phyloP scores from a whole-genome alignment of 2,329 filamentous ascomycete genomes.

The Ceratocystiopsis sp. region DNA sequence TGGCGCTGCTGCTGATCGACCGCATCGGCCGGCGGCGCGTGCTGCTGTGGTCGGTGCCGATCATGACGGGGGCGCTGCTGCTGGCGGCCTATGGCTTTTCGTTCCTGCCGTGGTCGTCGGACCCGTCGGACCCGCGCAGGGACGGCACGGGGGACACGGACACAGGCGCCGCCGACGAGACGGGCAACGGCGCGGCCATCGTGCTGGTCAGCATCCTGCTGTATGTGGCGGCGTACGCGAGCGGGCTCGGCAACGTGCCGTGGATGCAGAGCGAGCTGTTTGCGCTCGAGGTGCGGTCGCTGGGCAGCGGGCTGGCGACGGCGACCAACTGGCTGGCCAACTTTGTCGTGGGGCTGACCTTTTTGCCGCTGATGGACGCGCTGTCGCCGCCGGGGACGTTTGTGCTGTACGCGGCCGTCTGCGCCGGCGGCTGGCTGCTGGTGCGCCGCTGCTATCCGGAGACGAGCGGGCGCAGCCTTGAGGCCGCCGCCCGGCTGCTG shows the following conservation, averaged over 20 bases:
- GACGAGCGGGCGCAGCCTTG: conserved; percentile 63
- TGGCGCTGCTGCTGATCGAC: conserved; percentile 63
- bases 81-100: conserved; percentile 58
- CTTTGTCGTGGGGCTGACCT: conserved; percentile 71
- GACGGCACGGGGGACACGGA: neutral
- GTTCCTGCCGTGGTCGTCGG: conserved; percentile 25
- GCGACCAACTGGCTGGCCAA: conserved; percentile 80
- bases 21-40: conserved; percentile 63
- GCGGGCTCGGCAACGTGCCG: conserved; percentile 79
- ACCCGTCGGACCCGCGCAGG: neutral
- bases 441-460: conserved; percentile 72
- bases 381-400: conserved; percentile 65
- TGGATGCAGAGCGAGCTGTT: conserved; percentile 96
- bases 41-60: conserved; percentile 64
- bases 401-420: conserved; percentile 58
- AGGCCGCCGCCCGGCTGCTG: conserved; percentile 60
- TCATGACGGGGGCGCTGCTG: conserved; percentile 62
- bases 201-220: conserved; percentile 63
- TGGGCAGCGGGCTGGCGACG: conserved; percentile 58
- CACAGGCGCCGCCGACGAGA: conserved; percentile 1
- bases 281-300: conserved; percentile 53
- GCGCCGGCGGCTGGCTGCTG: conserved; percentile 45
- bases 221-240: conserved; percentile 73
- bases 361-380: conserved; percentile 69
- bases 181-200: conserved; percentile 22